A percentile compares a stretch with the other conserved stretches of the same genome.
Conservation (phyloP, 2,329 filamentous ascomycete species). For the Nemania diffusa region DNA sequence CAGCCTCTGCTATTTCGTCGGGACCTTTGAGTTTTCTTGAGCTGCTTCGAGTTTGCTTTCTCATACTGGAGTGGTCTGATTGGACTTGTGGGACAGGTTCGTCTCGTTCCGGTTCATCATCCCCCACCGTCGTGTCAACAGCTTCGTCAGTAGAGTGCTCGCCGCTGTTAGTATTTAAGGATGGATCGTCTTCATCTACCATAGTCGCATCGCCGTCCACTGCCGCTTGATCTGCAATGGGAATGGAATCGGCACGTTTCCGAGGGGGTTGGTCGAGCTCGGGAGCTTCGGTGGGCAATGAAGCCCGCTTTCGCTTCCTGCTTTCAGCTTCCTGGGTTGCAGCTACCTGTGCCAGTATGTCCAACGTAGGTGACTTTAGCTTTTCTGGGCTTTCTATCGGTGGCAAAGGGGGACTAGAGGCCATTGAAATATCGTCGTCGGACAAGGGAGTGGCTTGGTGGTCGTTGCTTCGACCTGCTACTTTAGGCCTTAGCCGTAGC, state of each 20-base stretch:
- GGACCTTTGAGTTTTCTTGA: slow-evolving; percentile 50
- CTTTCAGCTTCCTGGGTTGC: slow-evolving; percentile 47
- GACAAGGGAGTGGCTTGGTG: slow-evolving; percentile 53
- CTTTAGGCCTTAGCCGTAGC: slow-evolving; percentile 61
- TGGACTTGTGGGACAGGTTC: slow-evolving; percentile 39
- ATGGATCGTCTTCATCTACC: slow-evolving; percentile 51
- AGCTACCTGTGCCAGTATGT: slow-evolving; percentile 48
- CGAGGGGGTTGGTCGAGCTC: slow-evolving; percentile 39
- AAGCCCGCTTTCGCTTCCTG: slow-evolving; percentile 51
- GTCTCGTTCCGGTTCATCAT: slow-evolving; percentile 38
- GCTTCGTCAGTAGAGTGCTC: slow-evolving; percentile 50
- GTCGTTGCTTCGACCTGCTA: slow-evolving; percentile 49
- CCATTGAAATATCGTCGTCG: slow-evolving; percentile 48
- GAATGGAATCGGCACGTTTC: slow-evolving; percentile 45
- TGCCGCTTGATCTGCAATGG: slow-evolving; percentile 43
- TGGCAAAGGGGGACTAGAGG: slow-evolving; percentile 48
- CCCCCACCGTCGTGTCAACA: slow-evolving; percentile 37
- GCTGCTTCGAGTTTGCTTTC: slow-evolving; percentile 50
- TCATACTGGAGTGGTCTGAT: slow-evolving; percentile 40
- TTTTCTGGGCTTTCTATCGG: slow-evolving; percentile 40
- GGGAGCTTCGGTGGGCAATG: slow-evolving; percentile 40
- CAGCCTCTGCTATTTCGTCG: slow-evolving; percentile 38
- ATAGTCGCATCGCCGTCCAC: slow-evolving; percentile 49
- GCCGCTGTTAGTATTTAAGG: slow-evolving; percentile 46
- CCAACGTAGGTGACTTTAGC: slow-evolving; percentile 47